Evolutionary conservation across 352 stramenopile genomes (phyloP).

Genomic region (Globisporangium nagaii): DNA sequence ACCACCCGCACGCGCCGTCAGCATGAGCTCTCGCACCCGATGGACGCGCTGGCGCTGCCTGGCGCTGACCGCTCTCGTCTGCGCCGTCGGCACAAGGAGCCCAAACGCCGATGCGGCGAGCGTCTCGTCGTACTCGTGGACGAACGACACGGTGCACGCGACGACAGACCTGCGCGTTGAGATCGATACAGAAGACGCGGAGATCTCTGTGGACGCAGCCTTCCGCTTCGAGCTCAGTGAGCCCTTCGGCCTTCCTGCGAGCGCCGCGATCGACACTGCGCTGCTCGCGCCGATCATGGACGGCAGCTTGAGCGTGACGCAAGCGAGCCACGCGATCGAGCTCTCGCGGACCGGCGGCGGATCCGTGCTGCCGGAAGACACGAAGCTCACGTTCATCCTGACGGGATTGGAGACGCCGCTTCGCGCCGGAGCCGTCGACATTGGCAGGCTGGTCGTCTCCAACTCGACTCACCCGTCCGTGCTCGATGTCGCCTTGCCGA

Average conservation of each 20-base stretch:
- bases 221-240: constrained; percentile 24
- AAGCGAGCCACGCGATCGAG: constrained; percentile 12
- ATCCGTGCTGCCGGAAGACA: background rate
- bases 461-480: constrained; percentile 7
- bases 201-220: constrained; percentile 20
- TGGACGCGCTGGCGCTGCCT: background rate
- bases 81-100: background rate
- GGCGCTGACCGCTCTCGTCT: background rate
- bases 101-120: background rate
- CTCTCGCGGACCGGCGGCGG: constrained; percentile 18
- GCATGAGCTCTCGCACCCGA: background rate
- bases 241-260: constrained; percentile 15
- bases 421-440: constrained; percentile 2
- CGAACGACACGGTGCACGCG: constrained; percentile 23
- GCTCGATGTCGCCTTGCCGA: constrained; percentile 6
- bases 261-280: constrained; percentile 14
- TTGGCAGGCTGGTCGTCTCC: constrained; percentile 18
- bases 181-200: constrained; percentile 17
- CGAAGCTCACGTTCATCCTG: constrained; percentile 7
- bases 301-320: constrained; percentile 18
- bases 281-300: constrained; percentile 14
- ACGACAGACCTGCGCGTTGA: constrained; percentile 13
- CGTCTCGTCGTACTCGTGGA: constrained; percentile 12
- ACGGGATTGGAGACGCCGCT: constrained; percentile 10
- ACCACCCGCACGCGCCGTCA: background rate